Evolutionary conservation across 495 filamentous ascomycete genomes (phyloP).

Genomic region (Podospora australis): DNA sequence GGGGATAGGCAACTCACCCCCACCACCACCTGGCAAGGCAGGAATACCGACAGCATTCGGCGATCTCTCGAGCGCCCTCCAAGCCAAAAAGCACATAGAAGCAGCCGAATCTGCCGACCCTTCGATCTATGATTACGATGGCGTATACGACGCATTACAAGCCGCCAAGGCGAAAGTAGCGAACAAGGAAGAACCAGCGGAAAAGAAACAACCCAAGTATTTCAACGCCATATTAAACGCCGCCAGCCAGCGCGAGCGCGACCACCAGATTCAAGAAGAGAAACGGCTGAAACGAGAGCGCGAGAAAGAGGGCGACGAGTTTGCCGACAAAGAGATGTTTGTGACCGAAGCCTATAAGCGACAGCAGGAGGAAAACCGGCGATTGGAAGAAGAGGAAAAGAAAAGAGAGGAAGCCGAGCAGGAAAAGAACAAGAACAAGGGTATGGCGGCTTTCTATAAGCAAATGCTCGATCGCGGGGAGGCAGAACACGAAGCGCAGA

Average conservation of each 20-base stretch:
- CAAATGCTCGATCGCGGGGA: conserved; percentile 74
- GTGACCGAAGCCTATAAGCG: conserved; percentile 92
- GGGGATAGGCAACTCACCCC: conserved; percentile 3
- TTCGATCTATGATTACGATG: conserved; percentile 72
- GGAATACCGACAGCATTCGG: conserved; percentile 28
- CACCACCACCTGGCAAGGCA: conserved; percentile 5
- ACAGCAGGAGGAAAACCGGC: conserved; percentile 78
- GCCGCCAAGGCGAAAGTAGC: conserved; percentile 34
- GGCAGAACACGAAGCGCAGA: conserved; percentile 63
- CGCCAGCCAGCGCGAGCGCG: conserved; percentile 81
- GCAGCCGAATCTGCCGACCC: conserved; percentile 56
- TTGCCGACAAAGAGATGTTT: conserved; percentile 91
- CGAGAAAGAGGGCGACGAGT: conserved; percentile 90
- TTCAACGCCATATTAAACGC: conserved; percentile 74
- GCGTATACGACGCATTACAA: conserved; percentile 60
- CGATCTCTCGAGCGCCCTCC: conserved; percentile 48
- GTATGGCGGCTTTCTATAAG: conserved; percentile 84
- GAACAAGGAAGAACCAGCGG: conserved; percentile 31
- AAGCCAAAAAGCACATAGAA: conserved; percentile 49
- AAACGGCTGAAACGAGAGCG: conserved; percentile 79
- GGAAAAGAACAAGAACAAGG: conserved; percentile 58
- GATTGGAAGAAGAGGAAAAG: conserved; percentile 76
- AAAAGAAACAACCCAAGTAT: conserved; percentile 70
- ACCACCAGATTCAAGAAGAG: conserved; percentile 81
- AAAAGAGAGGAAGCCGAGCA: conserved; percentile 61